Percentiles rank a stretch among this genome's conserved stretches.
Evolutionary conservation across 2,329 filamentous ascomycete species (phyloP).

Genomic region (Fusarium coicis): DNA sequence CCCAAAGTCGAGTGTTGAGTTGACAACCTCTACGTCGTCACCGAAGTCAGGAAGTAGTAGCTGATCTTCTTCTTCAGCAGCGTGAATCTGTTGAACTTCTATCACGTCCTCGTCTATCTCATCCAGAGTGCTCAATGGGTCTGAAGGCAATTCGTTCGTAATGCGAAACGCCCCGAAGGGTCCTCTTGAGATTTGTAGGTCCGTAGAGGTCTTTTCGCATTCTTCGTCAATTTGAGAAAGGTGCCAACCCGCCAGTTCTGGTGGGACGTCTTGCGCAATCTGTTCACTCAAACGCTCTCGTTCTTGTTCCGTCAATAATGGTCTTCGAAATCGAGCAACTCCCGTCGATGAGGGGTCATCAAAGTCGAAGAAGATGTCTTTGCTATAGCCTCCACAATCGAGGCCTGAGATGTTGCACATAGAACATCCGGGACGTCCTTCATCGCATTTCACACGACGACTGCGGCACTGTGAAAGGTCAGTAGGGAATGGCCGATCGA

Average conservation of each 20-base stretch:
- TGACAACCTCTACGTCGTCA: not conserved
- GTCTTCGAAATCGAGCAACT: slow-evolving; percentile 14
- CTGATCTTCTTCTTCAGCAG: rapidly evolving
- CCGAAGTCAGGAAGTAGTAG: not conserved
- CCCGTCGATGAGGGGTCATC: not conserved
- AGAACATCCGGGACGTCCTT: slow-evolving; percentile 19
- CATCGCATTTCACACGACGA: slow-evolving; percentile 35
- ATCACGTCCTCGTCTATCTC: rapidly evolving
- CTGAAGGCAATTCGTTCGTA: not conserved
- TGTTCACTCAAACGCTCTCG: slow-evolving; percentile 21
- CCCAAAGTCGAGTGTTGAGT: not conserved
- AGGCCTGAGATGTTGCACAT: slow-evolving; percentile 17
- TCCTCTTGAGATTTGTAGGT: slow-evolving; percentile 24
- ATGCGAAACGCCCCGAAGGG: slow-evolving; percentile 30
- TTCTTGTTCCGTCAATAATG: slow-evolving; percentile 20
- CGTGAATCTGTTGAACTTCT: rapidly evolving
- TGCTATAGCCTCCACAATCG: slow-evolving; percentile 27
- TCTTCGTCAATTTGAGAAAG: slow-evolving; percentile 27
- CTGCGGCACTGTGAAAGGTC: slow-evolving; percentile 14
- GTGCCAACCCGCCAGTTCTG: slow-evolving; percentile 6
- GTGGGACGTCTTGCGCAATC: slow-evolving; percentile 8
- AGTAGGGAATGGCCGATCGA: not conserved
- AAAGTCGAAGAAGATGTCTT: slow-evolving; percentile 32
- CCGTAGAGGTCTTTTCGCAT: not conserved
- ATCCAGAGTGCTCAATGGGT: rapidly evolving